Evolutionary conservation across 257 asterid species (phyloP).

Genomic region (Paraleonurus japonicus): DNA sequence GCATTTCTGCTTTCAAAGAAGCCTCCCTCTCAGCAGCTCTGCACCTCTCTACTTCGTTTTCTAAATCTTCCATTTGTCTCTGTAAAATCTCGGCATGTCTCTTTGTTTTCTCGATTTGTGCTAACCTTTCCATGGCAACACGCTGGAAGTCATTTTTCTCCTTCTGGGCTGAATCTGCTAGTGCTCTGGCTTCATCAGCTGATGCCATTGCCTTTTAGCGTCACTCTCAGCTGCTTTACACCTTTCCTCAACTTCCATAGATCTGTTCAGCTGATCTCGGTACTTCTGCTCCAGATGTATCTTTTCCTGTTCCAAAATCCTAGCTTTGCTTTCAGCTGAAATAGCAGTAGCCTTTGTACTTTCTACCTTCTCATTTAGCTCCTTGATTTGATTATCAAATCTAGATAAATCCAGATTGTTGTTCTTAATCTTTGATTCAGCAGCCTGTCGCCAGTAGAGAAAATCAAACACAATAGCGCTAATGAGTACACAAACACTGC

Average conservation of each 20-base stretch:
- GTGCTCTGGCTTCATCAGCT: conserved; percentile 92
- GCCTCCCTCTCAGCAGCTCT: conserved; percentile 80
- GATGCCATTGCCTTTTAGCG: conserved; percentile 79
- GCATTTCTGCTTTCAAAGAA: conserved; percentile 46
- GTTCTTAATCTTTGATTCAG: conserved; percentile 74
- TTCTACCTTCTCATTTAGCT: conserved; percentile 61
- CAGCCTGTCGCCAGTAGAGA: conserved; percentile 55
- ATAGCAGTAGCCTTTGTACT: conserved; percentile 50
- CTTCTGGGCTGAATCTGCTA: conserved; percentile 82
- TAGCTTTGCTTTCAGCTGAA: conserved; percentile 74
- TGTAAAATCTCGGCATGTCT: conserved; percentile 67
- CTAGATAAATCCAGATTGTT: conserved; percentile 62
- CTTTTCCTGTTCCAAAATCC: conserved; percentile 80
- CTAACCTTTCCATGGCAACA: conserved; percentile 75
- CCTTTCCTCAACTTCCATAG: conserved; percentile 80
- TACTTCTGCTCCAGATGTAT: conserved; percentile 77
- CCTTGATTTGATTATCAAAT: conserved; percentile 57
- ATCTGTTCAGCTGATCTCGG: conserved; percentile 62
- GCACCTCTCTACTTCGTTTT: conserved; percentile 49
- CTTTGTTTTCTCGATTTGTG: conserved; percentile 77
- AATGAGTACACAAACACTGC: neutral
- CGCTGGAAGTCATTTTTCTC: conserved; percentile 73
- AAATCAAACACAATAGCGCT: neutral
- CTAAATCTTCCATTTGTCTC: conserved; percentile 63
- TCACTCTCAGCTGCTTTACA: conserved; percentile 82